Evolutionary conservation across 1,284 basidiomycete genomes (phyloP).

Genomic region (Pholiota adiposa): DNA sequence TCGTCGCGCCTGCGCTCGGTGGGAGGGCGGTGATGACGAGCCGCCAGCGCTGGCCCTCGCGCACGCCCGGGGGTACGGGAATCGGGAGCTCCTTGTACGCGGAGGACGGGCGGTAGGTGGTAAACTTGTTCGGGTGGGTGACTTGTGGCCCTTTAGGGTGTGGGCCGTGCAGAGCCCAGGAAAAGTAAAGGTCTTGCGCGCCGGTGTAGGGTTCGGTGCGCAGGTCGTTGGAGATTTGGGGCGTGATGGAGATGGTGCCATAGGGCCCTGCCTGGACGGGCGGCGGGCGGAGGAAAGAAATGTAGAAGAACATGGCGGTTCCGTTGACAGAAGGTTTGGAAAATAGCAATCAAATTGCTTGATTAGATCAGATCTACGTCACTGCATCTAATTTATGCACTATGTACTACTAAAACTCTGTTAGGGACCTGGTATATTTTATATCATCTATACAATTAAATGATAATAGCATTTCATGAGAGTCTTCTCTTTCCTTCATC

Average conservation of each 20-base stretch:
- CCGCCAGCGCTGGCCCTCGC: constrained; percentile 63
- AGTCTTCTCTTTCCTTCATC: too few relatives aligned
- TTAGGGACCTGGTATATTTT: too few relatives aligned
- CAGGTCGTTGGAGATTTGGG: constrained; percentile 81
- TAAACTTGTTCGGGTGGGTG: constrained; percentile 63
- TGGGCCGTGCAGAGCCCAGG: constrained; percentile 40
- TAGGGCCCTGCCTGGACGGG: constrained; percentile 48
- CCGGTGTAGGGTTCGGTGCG: constrained; percentile 65
- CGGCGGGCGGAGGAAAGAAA: constrained; percentile 80
- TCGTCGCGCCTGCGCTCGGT: constrained; percentile 19
- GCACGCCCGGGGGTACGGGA: constrained; percentile 56
- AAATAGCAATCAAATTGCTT: not conserved
- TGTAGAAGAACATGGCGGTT: constrained; percentile 66
- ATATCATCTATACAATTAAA: too few relatives aligned
- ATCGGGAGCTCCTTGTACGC: constrained; percentile 77
- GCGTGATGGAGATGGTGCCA: constrained; percentile 58
- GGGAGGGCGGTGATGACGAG: constrained; percentile 55
- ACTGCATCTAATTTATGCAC: too few relatives aligned
- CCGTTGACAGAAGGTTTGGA: not conserved
- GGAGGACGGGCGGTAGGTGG: constrained; percentile 65
- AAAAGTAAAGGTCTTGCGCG: constrained; percentile 58
- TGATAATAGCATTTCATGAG: too few relatives aligned
- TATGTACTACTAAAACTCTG: too few relatives aligned
- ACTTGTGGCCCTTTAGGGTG: constrained; percentile 7
- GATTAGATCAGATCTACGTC: not conserved